Percentiles rank a stretch among this genome's conserved stretches.
Evolutionary conservation across 768 basidiomycete genomes (phyloP).

Genomic region (Fomitopsis pulvina): DNA sequence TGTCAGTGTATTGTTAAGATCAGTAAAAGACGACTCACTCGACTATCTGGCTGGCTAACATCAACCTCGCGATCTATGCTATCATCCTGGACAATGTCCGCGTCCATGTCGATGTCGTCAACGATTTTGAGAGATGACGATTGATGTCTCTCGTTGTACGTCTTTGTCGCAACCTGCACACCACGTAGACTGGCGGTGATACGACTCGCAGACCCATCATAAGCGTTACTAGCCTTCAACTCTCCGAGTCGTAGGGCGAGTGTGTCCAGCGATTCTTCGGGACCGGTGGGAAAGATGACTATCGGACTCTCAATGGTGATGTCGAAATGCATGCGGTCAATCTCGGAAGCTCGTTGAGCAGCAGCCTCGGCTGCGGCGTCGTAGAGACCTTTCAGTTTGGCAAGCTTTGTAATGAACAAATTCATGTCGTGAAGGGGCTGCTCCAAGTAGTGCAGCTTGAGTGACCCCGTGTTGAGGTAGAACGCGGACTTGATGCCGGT

Average conservation of each 20-base stretch:
- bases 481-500: conserved; percentile 80
- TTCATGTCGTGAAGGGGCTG: conserved; percentile 87
- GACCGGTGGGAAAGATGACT: conserved; percentile 74
- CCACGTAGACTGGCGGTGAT: conserved; percentile 75
- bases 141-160: conserved; percentile 41
- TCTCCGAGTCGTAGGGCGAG: conserved; percentile 85
- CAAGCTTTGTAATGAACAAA: conserved; percentile 76
- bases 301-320: conserved; percentile 91
- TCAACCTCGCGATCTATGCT: conserved; percentile 48
- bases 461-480: conserved; percentile 77
- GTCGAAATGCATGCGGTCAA: conserved; percentile 90
- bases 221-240: conserved; percentile 75
- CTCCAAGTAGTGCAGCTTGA: conserved; percentile 86
- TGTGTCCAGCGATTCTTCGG: conserved; percentile 53
- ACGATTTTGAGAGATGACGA: conserved; percentile 73
- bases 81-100: conserved; percentile 59
- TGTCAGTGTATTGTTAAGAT: background rate
- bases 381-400: conserved; percentile 88
- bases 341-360: conserved; percentile 86
- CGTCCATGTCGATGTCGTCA: conserved; percentile 76
- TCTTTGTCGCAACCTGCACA: conserved; percentile 72
- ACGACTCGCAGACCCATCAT: conserved; percentile 48
- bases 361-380: conserved; percentile 92
- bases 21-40: conserved; percentile 39
- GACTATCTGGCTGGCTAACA: conserved; percentile 58